Percentiles rank a stretch among this genome's conserved stretches.
Evolutionary conservation across 805 yeast species (phyloP).

Genomic region (Candida awuae): DNA sequence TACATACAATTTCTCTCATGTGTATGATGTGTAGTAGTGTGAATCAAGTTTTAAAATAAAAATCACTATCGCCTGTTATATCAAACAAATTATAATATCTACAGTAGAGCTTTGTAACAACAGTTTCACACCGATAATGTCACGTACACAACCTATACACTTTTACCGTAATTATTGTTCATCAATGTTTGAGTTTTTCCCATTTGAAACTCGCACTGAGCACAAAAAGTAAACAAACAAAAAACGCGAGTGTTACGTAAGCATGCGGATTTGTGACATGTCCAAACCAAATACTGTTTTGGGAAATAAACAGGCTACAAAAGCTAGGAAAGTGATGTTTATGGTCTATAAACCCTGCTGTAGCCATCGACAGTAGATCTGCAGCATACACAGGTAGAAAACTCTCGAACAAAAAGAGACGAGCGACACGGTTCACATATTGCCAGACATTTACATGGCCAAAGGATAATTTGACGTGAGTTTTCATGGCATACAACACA

Average conservation of each 20-base stretch:
- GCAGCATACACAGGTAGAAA: slow-evolving; percentile 80
- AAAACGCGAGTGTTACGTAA: background rate
- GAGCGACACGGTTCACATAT: slow-evolving; percentile 79
- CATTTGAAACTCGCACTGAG: slow-evolving; percentile 2
- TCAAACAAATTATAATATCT: no score
- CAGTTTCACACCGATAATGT: no score
- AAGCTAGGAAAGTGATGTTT: no score
- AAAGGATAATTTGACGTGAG: slow-evolving; percentile 67
- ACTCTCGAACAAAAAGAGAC: slow-evolving; percentile 62
- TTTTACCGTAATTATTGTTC: no score
- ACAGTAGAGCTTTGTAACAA: no score
- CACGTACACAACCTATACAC: no score
- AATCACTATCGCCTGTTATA: no score
- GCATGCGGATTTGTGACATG: slow-evolving; percentile 1
- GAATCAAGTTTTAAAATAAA: no score
- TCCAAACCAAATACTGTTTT: no score
- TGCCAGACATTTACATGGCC: slow-evolving; percentile 93
- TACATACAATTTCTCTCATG: slow-evolving; percentile 30
- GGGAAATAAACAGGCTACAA: no score
- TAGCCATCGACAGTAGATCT: slow-evolving; percentile 64
- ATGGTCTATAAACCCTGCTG: slow-evolving; percentile 50
- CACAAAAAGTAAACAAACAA: background rate
- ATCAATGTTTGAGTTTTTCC: slow-evolving; percentile 9
- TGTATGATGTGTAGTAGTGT: background rate
- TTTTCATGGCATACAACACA: slow-evolving; percentile 81